Conservation (phyloP, 2,329 filamentous ascomycete genomes). For the Plenodomus lindquistii region DNA sequence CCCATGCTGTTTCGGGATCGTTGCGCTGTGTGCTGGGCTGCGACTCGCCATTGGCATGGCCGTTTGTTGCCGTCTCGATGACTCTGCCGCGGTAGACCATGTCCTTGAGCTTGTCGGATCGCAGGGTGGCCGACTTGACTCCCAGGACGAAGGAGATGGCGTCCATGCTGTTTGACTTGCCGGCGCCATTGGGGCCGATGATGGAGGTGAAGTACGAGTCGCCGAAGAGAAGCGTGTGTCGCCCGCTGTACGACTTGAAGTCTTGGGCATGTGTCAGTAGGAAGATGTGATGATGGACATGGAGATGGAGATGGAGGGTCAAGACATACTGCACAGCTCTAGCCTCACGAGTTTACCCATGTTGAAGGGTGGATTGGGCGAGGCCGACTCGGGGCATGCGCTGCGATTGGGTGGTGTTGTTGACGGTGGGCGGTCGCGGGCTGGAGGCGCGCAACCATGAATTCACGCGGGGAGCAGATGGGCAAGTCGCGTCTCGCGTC, state of each 20-base stretch:
- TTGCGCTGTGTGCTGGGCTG: slow-evolving; percentile 67
- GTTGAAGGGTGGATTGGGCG: slow-evolving; percentile 18
- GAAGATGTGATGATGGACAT: slow-evolving; percentile 9
- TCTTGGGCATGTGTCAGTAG: slow-evolving; percentile 58
- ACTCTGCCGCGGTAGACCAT: slow-evolving; percentile 95
- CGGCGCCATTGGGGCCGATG: slow-evolving; percentile 98
- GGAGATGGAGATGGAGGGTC: too few species aligned
- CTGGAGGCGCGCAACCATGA: slow-evolving; percentile 8
- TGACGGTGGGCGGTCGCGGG: slow-evolving; percentile 7
- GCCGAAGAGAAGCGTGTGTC: slow-evolving; percentile 90
- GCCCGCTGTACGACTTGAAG: slow-evolving; percentile 99
- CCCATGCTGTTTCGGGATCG: slow-evolving; percentile 95
- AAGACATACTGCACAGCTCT: slow-evolving; percentile 80
- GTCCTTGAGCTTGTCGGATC: slow-evolving; percentile 90
- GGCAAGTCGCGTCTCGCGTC: slow-evolving; percentile 8
- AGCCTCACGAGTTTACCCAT: slow-evolving; percentile 98
- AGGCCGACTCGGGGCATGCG: slow-evolving; percentile 11
- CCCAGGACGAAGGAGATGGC: slow-evolving; percentile 98
- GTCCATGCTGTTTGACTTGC: slow-evolving; percentile 99
- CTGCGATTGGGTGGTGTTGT: slow-evolving; percentile 2
- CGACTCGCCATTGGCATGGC: slow-evolving; percentile 47
- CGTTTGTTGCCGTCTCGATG: slow-evolving; percentile 71
- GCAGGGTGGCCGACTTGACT: slow-evolving; percentile 97
- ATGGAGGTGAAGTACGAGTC: slow-evolving; percentile 99
- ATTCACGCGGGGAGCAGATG: slow-evolving; percentile 7